phyloP scores from a whole-genome alignment of 441 rosid genomes.

The Syzygium syzygioides region DNA sequence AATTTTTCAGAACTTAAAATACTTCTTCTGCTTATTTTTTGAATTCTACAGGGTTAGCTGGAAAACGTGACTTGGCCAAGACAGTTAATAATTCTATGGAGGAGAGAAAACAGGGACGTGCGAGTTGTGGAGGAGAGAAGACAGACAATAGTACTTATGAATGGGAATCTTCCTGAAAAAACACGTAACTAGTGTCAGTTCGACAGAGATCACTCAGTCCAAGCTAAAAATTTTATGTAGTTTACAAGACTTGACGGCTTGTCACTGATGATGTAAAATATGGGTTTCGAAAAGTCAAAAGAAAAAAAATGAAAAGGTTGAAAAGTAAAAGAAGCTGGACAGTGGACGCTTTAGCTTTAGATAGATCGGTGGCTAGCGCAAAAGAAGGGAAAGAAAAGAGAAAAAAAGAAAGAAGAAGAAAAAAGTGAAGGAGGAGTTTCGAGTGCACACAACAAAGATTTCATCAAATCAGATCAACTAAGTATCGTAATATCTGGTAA shows the following conservation, averaged over 20 bases:
- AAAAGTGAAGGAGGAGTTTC: no score
- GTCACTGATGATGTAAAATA: background rate
- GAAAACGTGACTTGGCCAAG: background rate
- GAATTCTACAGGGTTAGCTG: background rate
- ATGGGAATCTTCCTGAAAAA: background rate
- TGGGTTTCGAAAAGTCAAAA: no score
- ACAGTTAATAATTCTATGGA: background rate
- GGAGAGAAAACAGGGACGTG: background rate
- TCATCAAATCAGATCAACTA: no score
- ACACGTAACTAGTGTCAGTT: background rate
- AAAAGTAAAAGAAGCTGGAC: no score
- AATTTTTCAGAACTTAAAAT: background rate
- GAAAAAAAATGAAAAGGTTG: no score
- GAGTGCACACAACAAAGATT: no score
- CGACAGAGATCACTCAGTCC: background rate
- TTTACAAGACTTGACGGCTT: background rate
- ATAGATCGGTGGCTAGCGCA: no score
- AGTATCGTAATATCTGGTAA: no score
- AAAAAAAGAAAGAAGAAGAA: no score
- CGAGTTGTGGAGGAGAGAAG: background rate
- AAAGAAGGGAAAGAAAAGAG: no score
- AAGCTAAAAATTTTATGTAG: background rate
- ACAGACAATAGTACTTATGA: background rate
- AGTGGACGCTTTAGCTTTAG: no score
- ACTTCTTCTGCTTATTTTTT: background rate